phyloP scores from a whole-genome alignment of 768 basidiomycete species.

The Mycena vulgaris region DNA sequence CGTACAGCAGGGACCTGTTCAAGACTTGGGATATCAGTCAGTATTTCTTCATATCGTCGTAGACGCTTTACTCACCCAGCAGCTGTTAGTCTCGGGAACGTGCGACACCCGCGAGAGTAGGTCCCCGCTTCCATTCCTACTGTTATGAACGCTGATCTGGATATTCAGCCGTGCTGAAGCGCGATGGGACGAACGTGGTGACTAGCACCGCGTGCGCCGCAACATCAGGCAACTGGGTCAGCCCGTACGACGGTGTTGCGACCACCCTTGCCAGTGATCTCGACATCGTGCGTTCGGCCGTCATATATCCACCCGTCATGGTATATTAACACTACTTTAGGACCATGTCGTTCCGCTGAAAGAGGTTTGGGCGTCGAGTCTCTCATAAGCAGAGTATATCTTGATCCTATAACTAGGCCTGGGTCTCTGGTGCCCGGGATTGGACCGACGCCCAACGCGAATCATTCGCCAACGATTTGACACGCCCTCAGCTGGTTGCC shows the following conservation, averaged over 20 bases:
- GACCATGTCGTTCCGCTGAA: slow-evolving; percentile 71
- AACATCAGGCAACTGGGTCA: slow-evolving; percentile 67
- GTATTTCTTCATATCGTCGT: slow-evolving; percentile 34
- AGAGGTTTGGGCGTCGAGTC: slow-evolving; percentile 49
- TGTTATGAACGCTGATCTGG: neutral
- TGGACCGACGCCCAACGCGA: slow-evolving; percentile 69
- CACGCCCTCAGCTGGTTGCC: slow-evolving; percentile 68
- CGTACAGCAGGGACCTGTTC: slow-evolving; percentile 59
- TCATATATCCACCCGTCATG: neutral
- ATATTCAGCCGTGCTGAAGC: slow-evolving; percentile 55
- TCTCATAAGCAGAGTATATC: neutral
- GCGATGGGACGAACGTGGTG: slow-evolving; percentile 63
- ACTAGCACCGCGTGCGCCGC: slow-evolving; percentile 56
- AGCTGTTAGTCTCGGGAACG: slow-evolving; percentile 58
- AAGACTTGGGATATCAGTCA: slow-evolving; percentile 65
- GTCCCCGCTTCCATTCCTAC: slow-evolving; percentile 20
- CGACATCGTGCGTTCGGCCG: slow-evolving; percentile 57
- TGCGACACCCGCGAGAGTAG: slow-evolving; percentile 70
- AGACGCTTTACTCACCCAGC: slow-evolving; percentile 5
- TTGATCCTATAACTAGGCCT: slow-evolving; percentile 53
- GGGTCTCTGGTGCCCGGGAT: slow-evolving; percentile 67
- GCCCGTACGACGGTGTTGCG: slow-evolving; percentile 64
- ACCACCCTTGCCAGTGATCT: slow-evolving; percentile 62
- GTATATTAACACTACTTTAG: slow-evolving; percentile 41
- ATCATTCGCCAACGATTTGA: slow-evolving; percentile 69